Evolutionary conservation across 2,329 filamentous ascomycete genomes (phyloP).

Genomic region (Diplocarpon rosae): DNA sequence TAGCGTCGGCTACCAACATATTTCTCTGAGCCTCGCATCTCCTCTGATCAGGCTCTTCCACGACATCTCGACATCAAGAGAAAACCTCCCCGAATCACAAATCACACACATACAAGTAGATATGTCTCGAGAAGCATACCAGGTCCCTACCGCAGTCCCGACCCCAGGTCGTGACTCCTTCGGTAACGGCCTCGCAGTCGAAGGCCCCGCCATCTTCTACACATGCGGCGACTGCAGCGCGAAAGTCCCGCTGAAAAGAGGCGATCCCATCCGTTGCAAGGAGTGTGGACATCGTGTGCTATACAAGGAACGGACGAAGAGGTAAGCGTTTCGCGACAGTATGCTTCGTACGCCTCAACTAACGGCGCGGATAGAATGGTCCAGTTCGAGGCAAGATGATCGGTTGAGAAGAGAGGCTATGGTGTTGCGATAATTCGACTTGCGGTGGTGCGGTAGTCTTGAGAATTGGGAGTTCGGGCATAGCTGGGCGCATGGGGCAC

Average conservation of each 20-base stretch:
- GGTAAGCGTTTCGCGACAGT: constrained; percentile 44
- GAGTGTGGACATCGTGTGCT: constrained; percentile 91
- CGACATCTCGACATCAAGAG: no score
- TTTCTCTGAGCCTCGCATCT: no score
- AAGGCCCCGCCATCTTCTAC: constrained; percentile 53
- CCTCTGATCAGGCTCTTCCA: no score
- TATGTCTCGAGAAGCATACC: constrained; percentile 69
- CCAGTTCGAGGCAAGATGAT: constrained; percentile 87
- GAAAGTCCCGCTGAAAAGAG: constrained; percentile 63
- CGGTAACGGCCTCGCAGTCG: constrained; percentile 25
- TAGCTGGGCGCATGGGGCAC: constrained; percentile 9
- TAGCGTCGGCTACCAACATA: neutral
- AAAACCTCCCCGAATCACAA: neutral
- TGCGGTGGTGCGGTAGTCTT: neutral
- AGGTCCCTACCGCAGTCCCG: constrained; percentile 48
- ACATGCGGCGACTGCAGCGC: constrained; percentile 77
- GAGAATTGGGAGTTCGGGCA: neutral
- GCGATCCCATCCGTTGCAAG: constrained; percentile 76
- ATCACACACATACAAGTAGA: neutral
- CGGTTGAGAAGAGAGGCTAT: neutral
- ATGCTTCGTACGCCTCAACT: constrained; percentile 10
- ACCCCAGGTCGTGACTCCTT: constrained; percentile 29
- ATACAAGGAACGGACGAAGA: constrained; percentile 96
- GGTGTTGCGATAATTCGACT: neutral
- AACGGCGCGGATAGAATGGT: constrained; percentile 61